Conservation (phyloP, 2,329 filamentous ascomycete genomes). For the Parasarocladium wereldwijsianum region DNA sequence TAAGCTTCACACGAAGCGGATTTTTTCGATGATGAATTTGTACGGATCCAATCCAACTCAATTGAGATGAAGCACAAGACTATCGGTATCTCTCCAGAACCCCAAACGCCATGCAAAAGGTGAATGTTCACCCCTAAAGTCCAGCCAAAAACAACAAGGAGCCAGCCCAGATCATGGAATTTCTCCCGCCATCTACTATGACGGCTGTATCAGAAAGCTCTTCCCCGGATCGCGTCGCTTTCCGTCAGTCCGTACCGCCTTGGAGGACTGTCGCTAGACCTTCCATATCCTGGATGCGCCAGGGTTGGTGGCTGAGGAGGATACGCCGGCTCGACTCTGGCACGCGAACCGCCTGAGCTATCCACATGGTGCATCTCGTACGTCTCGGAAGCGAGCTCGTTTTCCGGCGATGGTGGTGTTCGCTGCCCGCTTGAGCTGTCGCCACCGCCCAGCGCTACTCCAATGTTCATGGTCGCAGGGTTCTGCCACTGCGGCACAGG, state of each 20-base stretch:
- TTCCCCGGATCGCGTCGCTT: neutral
- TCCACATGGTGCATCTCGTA: conserved; percentile 36
- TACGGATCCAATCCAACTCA: no score
- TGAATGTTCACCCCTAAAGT: no score
- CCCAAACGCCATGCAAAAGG: no score
- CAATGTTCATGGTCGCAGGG: conserved; percentile 18
- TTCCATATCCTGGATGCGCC: conserved; percentile 30
- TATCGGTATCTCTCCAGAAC: no score
- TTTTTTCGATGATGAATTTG: no score
- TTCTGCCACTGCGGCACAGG: conserved; percentile 3
- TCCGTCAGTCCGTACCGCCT: conserved; percentile 8
- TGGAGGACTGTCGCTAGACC: conserved; percentile 15
- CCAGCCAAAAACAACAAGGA: no score
- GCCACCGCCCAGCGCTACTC: conserved; percentile 27
- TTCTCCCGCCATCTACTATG: no score
- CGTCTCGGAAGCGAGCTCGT: conserved; percentile 22
- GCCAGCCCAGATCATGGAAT: no score
- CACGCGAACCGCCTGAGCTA: conserved; percentile 13
- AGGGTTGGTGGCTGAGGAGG: conserved; percentile 23
- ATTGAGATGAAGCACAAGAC: no score
- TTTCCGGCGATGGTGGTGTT: conserved; percentile 10
- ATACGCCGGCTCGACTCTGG: neutral
- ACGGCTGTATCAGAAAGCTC: no score
- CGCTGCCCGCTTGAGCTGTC: conserved; percentile 8
- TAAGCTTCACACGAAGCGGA: no score